These are phyloP conservation scores for Tephrocybe rancida DNA, from an alignment of 768 basidiomycete species.

Conservation along the genomic window DNA sequence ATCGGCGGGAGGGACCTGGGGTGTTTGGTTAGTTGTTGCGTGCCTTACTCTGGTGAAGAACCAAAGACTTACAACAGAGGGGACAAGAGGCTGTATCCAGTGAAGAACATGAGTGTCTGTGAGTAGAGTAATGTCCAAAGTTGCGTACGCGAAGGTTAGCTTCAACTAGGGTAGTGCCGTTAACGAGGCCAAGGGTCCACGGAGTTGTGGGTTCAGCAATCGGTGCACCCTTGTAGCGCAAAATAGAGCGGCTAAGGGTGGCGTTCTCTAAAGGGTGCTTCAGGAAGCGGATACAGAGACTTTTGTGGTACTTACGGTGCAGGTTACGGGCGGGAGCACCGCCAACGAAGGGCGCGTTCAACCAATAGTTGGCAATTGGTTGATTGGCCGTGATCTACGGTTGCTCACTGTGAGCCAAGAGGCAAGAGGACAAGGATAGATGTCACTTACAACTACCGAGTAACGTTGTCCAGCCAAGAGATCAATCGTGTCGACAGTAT, in stretches of 20 bases:
- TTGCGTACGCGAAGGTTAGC: constrained; percentile 15
- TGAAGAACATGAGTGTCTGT: background rate
- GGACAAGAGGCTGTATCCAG: constrained; percentile 11
- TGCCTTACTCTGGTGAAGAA: background rate
- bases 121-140: background rate
- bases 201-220: constrained; percentile 30
- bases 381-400: constrained; percentile 39
- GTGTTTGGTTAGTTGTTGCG: background rate
- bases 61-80: constrained; percentile 1
- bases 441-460: constrained; percentile 32
- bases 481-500: constrained; percentile 38
- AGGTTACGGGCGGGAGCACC: constrained; percentile 31
- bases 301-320: constrained; percentile 25
- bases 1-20: constrained; percentile 25
- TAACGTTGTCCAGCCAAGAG: constrained; percentile 56
- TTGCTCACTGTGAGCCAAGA: background rate
- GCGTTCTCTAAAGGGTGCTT: constrained; percentile 20
- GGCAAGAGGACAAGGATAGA: background rate
- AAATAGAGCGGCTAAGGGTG: constrained; percentile 28
- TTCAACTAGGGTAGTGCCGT: constrained; percentile 16
- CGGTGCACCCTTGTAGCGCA: constrained; percentile 39
- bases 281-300: no score
- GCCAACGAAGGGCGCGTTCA: constrained; percentile 36
- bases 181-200: constrained; percentile 20
- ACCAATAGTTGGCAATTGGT: constrained; percentile 49